Conservation (phyloP, 768 basidiomycete genomes). For the Nidularia pulvinata region DNA sequence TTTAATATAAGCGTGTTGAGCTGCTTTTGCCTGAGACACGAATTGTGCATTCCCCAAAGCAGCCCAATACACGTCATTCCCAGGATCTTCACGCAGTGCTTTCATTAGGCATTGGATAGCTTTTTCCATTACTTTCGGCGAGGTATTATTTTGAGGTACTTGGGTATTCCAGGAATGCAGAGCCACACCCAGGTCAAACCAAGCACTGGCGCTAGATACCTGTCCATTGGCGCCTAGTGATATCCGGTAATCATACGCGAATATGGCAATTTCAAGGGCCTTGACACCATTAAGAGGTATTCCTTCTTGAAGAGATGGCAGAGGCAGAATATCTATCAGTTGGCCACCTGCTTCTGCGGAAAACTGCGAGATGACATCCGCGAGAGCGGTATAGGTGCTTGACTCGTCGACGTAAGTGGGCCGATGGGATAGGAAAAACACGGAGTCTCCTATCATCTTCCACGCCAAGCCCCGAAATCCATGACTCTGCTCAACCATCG, state of each 20-base stretch:
- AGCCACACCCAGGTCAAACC: conserved; percentile 73
- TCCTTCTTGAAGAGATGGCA: conserved; percentile 19
- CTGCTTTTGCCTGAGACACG: conserved; percentile 60
- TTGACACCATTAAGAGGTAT: conserved; percentile 24
- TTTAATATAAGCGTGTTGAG: conserved; percentile 92
- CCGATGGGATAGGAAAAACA: conserved; percentile 61
- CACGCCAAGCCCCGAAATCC: conserved; percentile 77
- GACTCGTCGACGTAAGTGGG: conserved; percentile 46
- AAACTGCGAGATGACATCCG: conserved; percentile 32
- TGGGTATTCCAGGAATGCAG: conserved; percentile 48
- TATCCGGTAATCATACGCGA: conserved; percentile 62
- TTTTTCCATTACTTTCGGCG: conserved; percentile 32
- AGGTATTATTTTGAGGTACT: conserved; percentile 22
- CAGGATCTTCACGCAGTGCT: conserved; percentile 73
- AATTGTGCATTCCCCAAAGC: conserved; percentile 79
- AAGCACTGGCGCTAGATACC: conserved; percentile 51
- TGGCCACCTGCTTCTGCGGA: conserved; percentile 36
- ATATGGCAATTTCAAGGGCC: conserved; percentile 50
- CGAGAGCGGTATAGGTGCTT: conserved; percentile 28
- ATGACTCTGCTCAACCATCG: conserved; percentile 44
- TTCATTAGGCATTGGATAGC: conserved; percentile 58
- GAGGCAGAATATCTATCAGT: conserved; percentile 36
- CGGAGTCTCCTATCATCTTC: conserved; percentile 82
- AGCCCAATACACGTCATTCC: conserved; percentile 78
- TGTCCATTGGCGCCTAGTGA: conserved; percentile 55